phyloP scores from a whole-genome alignment of 2,329 filamentous ascomycete species.

The Elsinoe batatas region DNA sequence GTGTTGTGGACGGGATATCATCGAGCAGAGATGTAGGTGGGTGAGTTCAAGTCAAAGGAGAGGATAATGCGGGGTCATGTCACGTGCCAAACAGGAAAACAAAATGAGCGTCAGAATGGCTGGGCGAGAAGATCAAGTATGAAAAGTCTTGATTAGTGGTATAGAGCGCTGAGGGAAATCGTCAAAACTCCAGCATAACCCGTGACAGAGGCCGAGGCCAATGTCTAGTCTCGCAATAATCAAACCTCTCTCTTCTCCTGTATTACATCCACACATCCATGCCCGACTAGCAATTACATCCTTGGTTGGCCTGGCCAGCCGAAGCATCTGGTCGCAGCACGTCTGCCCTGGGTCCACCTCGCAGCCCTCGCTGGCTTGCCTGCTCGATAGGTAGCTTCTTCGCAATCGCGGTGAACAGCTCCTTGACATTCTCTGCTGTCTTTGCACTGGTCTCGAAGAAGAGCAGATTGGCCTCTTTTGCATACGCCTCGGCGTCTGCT shows the following conservation, averaged over 20 bases:
- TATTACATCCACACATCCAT: not conserved
- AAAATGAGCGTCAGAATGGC: not conserved
- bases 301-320: constrained; percentile 46
- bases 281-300: constrained; percentile 52
- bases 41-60: not conserved
- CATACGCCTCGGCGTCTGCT: constrained; percentile 89
- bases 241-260: not conserved
- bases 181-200: constrained; percentile 9
- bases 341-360: constrained; percentile 51
- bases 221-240: not conserved
- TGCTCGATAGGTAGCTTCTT: constrained; percentile 97
- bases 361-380: constrained; percentile 78
- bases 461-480: constrained; percentile 80
- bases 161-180: constrained; percentile 12
- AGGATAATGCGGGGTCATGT: not conserved
- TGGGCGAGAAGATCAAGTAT: not conserved
- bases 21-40: not conserved
- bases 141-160: constrained; percentile 11
- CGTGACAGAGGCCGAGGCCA: not conserved
- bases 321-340: constrained; percentile 54
- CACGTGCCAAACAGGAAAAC: not conserved
- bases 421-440: constrained; percentile 89
- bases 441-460: constrained; percentile 99
- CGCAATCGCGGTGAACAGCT: constrained; percentile 93
- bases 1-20: not conserved